Conservation (phyloP, 805 yeast genomes). For the Grigorovia transvaalensis region DNA sequence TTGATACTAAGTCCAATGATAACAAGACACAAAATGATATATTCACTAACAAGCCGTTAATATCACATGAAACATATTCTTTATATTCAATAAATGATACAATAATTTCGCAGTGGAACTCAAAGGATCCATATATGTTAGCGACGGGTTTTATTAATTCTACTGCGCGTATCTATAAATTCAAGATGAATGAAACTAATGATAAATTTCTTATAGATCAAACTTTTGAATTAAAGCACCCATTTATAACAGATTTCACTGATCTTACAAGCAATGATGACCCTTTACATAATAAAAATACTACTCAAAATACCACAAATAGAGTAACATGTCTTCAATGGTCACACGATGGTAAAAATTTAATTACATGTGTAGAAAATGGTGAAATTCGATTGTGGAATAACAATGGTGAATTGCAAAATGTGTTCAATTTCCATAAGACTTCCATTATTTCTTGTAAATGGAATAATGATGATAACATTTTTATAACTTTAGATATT, state of each 20-base stretch:
- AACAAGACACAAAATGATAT: background rate
- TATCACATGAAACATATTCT: constrained; percentile 8
- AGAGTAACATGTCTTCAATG: constrained; percentile 38
- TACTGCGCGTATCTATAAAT: constrained; percentile 35
- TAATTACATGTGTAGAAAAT: constrained; percentile 53
- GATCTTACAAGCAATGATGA: background rate
- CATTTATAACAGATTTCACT: constrained; percentile 9
- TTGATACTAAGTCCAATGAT: background rate
- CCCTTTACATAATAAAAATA: too few species aligned
- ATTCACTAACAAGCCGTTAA: constrained; percentile 1
- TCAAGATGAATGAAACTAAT: constrained; percentile 14
- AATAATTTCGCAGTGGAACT: constrained; percentile 47
- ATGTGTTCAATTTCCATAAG: constrained; percentile 42
- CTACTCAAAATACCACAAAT: constrained; percentile 6
- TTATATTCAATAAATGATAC: constrained; percentile 29
- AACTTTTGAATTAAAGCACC: constrained; percentile 27
- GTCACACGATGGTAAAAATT: constrained; percentile 54
- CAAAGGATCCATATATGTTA: constrained; percentile 33
- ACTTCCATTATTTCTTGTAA: constrained; percentile 43
- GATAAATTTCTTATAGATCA: background rate
- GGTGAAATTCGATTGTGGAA: constrained; percentile 81
- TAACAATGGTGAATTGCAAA: constrained; percentile 53
- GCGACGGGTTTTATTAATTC: constrained; percentile 48
- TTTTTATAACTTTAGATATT: constrained; percentile 50
- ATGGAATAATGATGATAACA: constrained; percentile 53